Percentiles rank a stretch among this genome's conserved stretches.
Evolutionary conservation across 352 stramenopile species (phyloP).

Genomic region (Phytophthora cactorum): DNA sequence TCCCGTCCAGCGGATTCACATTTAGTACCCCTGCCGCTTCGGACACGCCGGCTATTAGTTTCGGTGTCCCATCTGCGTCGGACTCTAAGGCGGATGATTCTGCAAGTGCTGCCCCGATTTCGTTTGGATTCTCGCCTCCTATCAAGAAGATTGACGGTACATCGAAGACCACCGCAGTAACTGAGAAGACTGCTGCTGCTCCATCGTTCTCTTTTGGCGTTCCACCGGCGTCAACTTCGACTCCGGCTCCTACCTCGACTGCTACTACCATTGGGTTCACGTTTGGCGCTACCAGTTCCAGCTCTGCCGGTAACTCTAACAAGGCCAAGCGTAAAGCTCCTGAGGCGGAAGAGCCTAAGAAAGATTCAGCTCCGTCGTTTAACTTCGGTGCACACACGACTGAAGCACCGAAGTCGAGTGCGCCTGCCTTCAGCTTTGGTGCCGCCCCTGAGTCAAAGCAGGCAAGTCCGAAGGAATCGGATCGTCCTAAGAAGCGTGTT

Average conservation of each 20-base stretch:
- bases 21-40: conserved; percentile 17
- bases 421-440: conserved; percentile 45
- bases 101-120: conserved; percentile 27
- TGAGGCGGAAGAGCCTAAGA: conserved; percentile 16
- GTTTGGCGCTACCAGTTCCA: conserved; percentile 24
- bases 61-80: conserved; percentile 11
- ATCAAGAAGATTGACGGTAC: conserved; percentile 21
- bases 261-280: conserved; percentile 26
- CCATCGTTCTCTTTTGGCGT: conserved; percentile 46
- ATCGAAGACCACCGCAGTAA: conserved; percentile 15
- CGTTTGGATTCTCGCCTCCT: conserved; percentile 41
- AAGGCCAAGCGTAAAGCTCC: conserved; percentile 38
- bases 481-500: conserved; percentile 33
- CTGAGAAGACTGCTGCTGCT: conserved; percentile 12
- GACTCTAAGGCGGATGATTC: conserved; percentile 6
- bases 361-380: conserved; percentile 25
- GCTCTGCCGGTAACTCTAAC: conserved; percentile 4
- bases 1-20: conserved; percentile 26
- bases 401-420: conserved; percentile 3
- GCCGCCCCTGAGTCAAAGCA: conserved; percentile 8
- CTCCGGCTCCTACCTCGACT: not conserved
- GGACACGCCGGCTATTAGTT: conserved; percentile 20
- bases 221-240: conserved; percentile 6
- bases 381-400: conserved; percentile 22
- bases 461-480: conserved; percentile 26